Base-by-base conservation (phyloP, 192 early-diverging fungal genomes). In the Lobulomyces angularis region DNA sequence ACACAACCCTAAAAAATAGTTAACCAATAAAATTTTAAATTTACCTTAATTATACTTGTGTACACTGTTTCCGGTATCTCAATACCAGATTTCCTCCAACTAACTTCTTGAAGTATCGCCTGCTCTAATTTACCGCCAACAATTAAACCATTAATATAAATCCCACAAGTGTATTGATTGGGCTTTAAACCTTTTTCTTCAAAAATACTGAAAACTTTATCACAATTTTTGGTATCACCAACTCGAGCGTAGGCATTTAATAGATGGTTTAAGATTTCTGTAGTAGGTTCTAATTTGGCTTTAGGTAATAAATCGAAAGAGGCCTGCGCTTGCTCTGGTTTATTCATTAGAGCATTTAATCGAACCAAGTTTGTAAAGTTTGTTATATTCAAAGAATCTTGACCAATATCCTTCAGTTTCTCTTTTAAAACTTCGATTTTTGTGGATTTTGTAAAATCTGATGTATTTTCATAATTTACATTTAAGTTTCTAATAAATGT, bases 1-100 rank as follows among this genome's bases (percentile, higher is more conserved):
- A 94, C 37, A 43, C 85, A 97, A 22, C 84, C 82, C 35, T 81
- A 71, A 35, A 97, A 56, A 24, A 54, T 81, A 11, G 86, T 83
- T 64, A 81, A 93, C 20, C 87, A 71, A 30, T 63, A 56, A 19
- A 72, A 53, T 39, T 55, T 25, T 34, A 65, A 62, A 42, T 47
- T 34, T 26, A 74, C 25, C 41, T 42, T 43, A 38, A 35, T 12
- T 18, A 55, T 18, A 46, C 39, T 23, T 59, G 43, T 19, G 34
- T 3, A 30, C 5, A 8, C 1, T 18, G 19, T 16, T 43, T n/a
- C 5, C 17, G 18, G 41, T 45, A 48, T 52, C 25, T 64, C 56
- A 45, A 60, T 61, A 23, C 75, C 72, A 48, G 66, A 61, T 16
- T 67, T 46, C 8, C 59, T 43, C 16, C 0, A 23, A 6, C 56